These are phyloP conservation scores for Picea abies DNA, from an alignment of 83 land plant species.

Conservation along the genomic window DNA sequence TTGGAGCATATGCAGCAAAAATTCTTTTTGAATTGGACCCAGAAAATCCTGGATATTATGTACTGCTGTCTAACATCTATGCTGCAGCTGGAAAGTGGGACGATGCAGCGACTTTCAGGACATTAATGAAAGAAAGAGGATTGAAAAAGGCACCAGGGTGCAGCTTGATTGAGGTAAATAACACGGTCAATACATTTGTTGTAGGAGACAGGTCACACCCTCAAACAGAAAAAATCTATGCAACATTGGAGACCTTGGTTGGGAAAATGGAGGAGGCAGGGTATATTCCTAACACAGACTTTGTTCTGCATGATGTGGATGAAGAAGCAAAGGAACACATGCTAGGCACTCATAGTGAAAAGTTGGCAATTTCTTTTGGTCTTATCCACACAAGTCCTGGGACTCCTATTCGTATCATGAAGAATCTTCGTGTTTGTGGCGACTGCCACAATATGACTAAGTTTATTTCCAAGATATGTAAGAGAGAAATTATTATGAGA, in stretches of 20 bases:
- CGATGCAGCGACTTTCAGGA: conserved; percentile 26
- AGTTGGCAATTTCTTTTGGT: background rate
- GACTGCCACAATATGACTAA: background rate
- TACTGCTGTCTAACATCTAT: conserved; percentile 43
- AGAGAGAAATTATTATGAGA: background rate
- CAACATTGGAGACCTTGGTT: conserved; percentile 15
- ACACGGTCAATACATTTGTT: background rate
- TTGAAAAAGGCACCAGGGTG: conserved; percentile 45
- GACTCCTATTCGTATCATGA: background rate
- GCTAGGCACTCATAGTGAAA: background rate
- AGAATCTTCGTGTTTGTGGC: background rate
- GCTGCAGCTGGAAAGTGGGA: conserved; percentile 35
- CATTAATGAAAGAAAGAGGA: conserved; percentile 33
- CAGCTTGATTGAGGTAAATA: conserved; percentile 34
- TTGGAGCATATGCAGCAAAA: conserved; percentile 40
- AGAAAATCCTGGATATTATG: conserved; percentile 39
- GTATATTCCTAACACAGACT: conserved; percentile 25
- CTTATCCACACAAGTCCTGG: background rate
- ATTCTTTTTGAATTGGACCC: conserved; percentile 25
- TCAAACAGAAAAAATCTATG: conserved; percentile 9
- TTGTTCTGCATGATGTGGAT: background rate
- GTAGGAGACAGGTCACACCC: conserved; percentile 9
- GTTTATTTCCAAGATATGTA: background rate
- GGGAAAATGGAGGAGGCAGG: conserved; percentile 24
- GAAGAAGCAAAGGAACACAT: background rate